A percentile compares a stretch with the other conserved stretches of the same genome.
phyloP scores from a whole-genome alignment of 192 early-diverging fungal genomes.

The Spizellomyces sp. region DNA sequence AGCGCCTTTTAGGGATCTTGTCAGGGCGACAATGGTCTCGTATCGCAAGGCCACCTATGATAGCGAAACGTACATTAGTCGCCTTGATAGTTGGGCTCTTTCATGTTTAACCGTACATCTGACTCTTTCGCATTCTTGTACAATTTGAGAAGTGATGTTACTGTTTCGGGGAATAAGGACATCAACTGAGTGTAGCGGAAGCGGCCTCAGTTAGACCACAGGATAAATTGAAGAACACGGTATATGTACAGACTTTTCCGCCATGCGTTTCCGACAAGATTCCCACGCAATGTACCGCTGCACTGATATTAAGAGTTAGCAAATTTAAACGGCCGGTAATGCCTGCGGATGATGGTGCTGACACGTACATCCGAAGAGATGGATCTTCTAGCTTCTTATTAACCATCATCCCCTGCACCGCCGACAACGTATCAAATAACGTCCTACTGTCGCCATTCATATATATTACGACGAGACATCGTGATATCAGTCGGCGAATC shows the following conservation, averaged over 20 bases:
- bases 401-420: conserved; percentile 58
- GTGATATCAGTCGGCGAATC: conserved; percentile 68
- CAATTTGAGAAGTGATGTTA: conserved; percentile 62
- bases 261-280: conserved; percentile 77
- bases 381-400: conserved; percentile 64
- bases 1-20: conserved; percentile 68
- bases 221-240: too few species aligned
- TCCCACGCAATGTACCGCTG: conserved; percentile 76
- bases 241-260: conserved; percentile 53
- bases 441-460: conserved; percentile 74
- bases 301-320: conserved; percentile 47
- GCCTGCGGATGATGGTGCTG: background rate
- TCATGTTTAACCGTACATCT: conserved; percentile 43
- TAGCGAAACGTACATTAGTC: too few species aligned
- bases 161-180: conserved; percentile 70
- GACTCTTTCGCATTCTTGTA: conserved; percentile 68
- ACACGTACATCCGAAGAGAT: conserved; percentile 65
- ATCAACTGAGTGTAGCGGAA: conserved; percentile 43
- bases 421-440: conserved; percentile 76
- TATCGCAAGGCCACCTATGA: conserved; percentile 56
- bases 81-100: background rate
- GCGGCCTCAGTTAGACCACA: too few species aligned
- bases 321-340: background rate
- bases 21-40: conserved; percentile 70
- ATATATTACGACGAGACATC: conserved; percentile 72